A percentile compares a stretch with the other conserved stretches of the same genome.
phyloP scores from a whole-genome alignment of 192 early-diverging fungal genomes.

The Podila epigama region DNA sequence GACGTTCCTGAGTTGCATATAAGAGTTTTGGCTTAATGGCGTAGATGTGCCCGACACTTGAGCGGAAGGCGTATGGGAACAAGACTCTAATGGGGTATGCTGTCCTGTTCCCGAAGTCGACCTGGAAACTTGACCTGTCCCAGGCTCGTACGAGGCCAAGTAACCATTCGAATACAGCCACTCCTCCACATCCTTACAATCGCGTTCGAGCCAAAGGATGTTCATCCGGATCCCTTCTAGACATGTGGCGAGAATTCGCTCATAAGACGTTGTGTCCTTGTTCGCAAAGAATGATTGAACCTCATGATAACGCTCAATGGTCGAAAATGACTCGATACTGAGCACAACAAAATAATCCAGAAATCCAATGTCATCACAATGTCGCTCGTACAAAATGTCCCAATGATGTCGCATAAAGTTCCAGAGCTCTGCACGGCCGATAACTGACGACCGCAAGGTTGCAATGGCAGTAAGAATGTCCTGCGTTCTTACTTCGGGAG shows the following conservation, averaged over 20 bases:
- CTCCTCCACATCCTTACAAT: constrained; percentile 29
- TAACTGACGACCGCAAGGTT: constrained; percentile 57
- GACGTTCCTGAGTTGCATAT: background rate
- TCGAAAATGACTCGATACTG: constrained; percentile 57
- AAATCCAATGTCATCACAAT: constrained; percentile 67
- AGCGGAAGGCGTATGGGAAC: too few species aligned
- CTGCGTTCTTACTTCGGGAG: constrained; percentile 64
- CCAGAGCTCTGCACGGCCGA: constrained; percentile 67
- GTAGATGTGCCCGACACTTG: background rate
- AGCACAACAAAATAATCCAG: constrained; percentile 61
- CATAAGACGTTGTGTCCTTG: constrained; percentile 57
- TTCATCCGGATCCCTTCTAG: constrained; percentile 67
- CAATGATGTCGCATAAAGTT: constrained; percentile 69
- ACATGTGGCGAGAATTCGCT: constrained; percentile 62
- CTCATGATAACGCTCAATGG: constrained; percentile 56
- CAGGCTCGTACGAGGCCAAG: background rate
- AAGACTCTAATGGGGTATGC: background rate
- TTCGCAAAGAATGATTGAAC: constrained; percentile 60
- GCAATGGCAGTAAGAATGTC: constrained; percentile 57
- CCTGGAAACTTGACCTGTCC: background rate
- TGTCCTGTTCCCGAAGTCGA: background rate
- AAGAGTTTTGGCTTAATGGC: background rate
- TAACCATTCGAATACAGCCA: constrained; percentile 35
- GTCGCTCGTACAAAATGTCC: constrained; percentile 58
- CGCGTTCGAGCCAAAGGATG: constrained; percentile 41